Conservation (phyloP, 2,329 filamentous ascomycete species). For the Aspergillus glaucus region DNA sequence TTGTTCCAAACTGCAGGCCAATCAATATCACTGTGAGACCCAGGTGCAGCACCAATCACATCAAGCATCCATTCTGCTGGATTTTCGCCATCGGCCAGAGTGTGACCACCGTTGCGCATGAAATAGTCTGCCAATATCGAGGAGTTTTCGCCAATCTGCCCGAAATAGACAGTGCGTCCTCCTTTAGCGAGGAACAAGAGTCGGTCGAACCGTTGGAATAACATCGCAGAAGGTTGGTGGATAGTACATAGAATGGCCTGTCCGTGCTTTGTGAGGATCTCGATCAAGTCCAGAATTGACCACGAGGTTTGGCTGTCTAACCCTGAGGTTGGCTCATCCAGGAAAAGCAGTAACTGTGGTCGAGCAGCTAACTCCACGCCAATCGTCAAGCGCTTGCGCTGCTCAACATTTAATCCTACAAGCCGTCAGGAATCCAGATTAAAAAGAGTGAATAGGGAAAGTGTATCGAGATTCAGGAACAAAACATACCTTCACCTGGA, state of each 20-base stretch:
- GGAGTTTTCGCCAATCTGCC: conserved; percentile 57
- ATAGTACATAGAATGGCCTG: conserved; percentile 96
- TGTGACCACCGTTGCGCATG: conserved; percentile 55
- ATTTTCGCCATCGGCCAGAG: conserved; percentile 58
- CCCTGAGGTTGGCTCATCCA: conserved; percentile 92
- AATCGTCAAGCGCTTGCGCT: conserved; percentile 75
- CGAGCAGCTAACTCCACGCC: conserved; percentile 94
- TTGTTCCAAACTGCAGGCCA: conserved; percentile 60
- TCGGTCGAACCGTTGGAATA: conserved; percentile 78
- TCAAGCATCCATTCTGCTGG: conserved; percentile 71
- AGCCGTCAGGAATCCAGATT: no score
- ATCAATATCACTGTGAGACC: conserved; percentile 57
- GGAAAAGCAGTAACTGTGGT: conserved; percentile 80
- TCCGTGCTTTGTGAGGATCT: conserved; percentile 81
- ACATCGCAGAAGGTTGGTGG: conserved; percentile 90
- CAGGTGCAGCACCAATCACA: conserved; percentile 55
- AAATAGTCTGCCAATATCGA: conserved; percentile 58
- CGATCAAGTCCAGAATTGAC: conserved; percentile 80
- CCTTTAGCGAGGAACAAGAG: conserved; percentile 59
- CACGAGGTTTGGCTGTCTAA: conserved; percentile 90
- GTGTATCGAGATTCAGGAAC: no score
- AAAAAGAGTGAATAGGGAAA: no score
- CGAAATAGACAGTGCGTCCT: conserved; percentile 64
- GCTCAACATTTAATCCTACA: conserved; percentile 49
- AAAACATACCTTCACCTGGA: conserved; percentile 61